Evolutionary conservation across 2,329 filamentous ascomycete genomes (phyloP), one percentile per base, ranked within the genome.

Genomic region (Aspergillus aculeatinus): DNA sequence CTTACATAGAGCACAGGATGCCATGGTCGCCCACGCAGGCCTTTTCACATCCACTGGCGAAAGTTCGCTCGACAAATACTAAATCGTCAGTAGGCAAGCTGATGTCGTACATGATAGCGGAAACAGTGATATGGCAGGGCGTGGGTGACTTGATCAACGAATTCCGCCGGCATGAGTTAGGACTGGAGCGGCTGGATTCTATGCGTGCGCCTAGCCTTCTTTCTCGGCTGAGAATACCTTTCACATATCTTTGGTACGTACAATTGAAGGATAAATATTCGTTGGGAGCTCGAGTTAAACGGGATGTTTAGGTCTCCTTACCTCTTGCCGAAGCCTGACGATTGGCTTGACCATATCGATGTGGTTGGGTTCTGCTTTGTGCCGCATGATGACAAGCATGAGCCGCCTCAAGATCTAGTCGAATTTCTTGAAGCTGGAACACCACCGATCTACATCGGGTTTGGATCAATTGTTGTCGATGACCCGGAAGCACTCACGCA

Each of bases 121-220:
- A 96, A 65, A 89, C 94, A 84, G 85, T 96, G 80, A 93, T 91
- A 5, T 96, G 91, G 91, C 90, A 96, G 76, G 91, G 91, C 0
- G 78, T 96, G 10, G 92, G 92, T 53, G 92, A 96, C 74, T 81
- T 96, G 10, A 92, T 96, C 72, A 68, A 68, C 39, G 25, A 61
- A 23, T 67, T 66, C 48, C 64, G 65, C 10, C 58, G 60, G 4
- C 60, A 87, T 63, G 85, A 85, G n/a, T 81, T 96, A 1, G 89
- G 89, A 42, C 79, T 96, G 1, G 88, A 94, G 35, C 85, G 88
- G 0, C 82, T 96, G 44, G 91, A 88, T 63, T 79, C 91, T 12
- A 87, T 95, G 57, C 92, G 89, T 86, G 92, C 90, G 3, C 91
- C 92, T 11, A 90, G 89, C 2, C 84, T 96, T 73, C 79, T 95